Percentiles rank a stretch among this genome's conserved stretches.
Conservation (phyloP, 176 grass and related monocot species). For the Tuctoria greenei region DNA sequence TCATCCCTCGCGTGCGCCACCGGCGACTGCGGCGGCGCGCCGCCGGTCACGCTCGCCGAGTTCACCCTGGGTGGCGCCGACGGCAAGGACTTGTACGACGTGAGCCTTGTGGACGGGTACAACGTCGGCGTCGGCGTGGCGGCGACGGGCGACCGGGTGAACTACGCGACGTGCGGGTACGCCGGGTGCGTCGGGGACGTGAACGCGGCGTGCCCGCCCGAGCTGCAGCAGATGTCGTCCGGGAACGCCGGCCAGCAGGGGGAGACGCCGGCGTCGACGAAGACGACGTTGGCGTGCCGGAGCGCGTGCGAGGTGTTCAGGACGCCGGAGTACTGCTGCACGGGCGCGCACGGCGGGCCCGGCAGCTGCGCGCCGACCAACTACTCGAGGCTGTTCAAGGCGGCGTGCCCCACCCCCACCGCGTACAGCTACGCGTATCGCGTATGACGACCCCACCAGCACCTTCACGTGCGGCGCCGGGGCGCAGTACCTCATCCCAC, state of each 20-base stretch:
- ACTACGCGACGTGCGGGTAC: constrained; percentile 54
- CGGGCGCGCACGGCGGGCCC: constrained; percentile 55
- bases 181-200: constrained; percentile 82
- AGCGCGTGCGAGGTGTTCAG: constrained; percentile 88
- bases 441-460: constrained; percentile 88
- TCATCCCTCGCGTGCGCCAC: constrained; percentile 48
- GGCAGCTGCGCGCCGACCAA: constrained; percentile 57
- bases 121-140: constrained; percentile 81
- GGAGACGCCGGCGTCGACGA: not conserved
- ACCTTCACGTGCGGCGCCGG: constrained; percentile 80
- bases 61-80: constrained; percentile 68
- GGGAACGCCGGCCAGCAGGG: not conserved
- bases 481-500: constrained; percentile 60
- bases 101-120: constrained; percentile 83
- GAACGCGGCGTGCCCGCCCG: constrained; percentile 64
- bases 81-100: constrained; percentile 84
- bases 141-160: constrained; percentile 31
- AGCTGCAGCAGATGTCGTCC: constrained; percentile 47
- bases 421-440: constrained; percentile 95
- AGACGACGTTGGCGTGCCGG: constrained; percentile 55
- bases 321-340: constrained; percentile 76
- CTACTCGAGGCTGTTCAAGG: constrained; percentile 82
- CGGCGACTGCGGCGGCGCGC: constrained; percentile 60
- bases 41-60: constrained; percentile 75
- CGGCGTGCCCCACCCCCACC: constrained; percentile 64